Conservation (phyloP, 2,329 filamentous ascomycete genomes). For the Torrubiella hemipterigena region DNA sequence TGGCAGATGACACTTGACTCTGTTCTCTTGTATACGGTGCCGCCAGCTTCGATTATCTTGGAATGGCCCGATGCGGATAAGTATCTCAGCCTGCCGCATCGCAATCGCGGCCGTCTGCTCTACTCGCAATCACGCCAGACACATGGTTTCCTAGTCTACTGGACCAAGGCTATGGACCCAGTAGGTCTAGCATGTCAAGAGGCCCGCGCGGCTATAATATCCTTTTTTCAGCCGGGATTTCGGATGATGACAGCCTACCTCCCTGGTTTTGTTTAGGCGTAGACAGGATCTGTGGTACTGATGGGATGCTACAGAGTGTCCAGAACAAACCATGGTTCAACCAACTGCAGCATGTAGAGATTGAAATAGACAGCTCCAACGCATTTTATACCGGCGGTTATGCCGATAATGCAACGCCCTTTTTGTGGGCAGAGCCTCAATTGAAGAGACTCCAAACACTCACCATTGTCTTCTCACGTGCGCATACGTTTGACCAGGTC, state of each 20-base stretch:
- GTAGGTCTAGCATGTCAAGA: neutral
- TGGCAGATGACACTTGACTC: no score
- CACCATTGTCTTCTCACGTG: no score
- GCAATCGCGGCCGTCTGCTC: neutral
- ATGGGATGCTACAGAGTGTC: neutral
- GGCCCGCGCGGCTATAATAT: neutral
- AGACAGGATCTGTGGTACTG: neutral
- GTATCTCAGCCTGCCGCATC: neutral
- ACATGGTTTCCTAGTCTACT: no score
- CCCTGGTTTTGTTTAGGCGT: neutral
- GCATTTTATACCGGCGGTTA: neutral
- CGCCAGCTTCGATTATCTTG: no score
- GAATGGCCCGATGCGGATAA: neutral
- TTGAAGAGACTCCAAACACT: no score
- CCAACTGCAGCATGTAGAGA: neutral
- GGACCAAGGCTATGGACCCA: no score
- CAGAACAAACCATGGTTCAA: neutral
- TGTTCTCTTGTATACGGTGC: no score
- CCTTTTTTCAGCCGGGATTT: neutral
- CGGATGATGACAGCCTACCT: neutral
- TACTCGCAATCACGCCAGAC: neutral
- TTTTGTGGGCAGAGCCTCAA: neutral
- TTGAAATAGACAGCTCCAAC: neutral
- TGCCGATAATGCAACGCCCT: neutral
- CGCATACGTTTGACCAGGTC: no score